These are phyloP conservation scores for Pythium guiyangense DNA, from an alignment of 352 stramenopile species.

Conservation along the genomic window DNA sequence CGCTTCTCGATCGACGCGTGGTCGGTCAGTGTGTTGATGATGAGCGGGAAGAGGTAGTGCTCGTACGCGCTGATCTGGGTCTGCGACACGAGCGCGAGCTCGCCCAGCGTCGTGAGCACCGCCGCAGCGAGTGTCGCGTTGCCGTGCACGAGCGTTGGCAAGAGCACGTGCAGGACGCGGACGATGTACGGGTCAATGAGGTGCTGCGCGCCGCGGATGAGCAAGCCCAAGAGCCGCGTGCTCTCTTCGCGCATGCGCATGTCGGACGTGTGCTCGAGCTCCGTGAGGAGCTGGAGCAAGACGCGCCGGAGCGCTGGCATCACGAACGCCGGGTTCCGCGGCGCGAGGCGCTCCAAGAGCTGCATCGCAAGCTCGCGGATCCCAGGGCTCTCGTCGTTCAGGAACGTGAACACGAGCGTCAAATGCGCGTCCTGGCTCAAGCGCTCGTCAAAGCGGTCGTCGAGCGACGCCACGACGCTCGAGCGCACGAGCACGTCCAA, in stretches of 20 bases:
- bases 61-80: conserved; percentile 92
- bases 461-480: conserved; percentile 92
- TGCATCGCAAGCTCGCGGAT: conserved; percentile 91
- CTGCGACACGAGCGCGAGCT: conserved; percentile 90
- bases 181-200: conserved; percentile 84
- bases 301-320: conserved; percentile 92
- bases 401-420: conserved; percentile 90
- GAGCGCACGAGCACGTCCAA: conserved; percentile 86
- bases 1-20: conserved; percentile 95
- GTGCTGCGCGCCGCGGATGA: conserved; percentile 85
- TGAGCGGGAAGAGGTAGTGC: conserved; percentile 93
- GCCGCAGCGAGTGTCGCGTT: conserved; percentile 78
- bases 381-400: conserved; percentile 90
- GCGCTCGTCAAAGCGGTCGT: conserved; percentile 91
- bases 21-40: conserved; percentile 95
- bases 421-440: conserved; percentile 93
- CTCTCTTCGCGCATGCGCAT: conserved; percentile 85
- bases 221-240: conserved; percentile 75
- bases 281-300: conserved; percentile 93
- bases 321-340: conserved; percentile 94
- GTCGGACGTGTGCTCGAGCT: conserved; percentile 92
- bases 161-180: conserved; percentile 60
- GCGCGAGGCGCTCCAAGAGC: conserved; percentile 92
- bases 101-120: conserved; percentile 79
- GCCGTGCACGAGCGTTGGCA: conserved; percentile 86